These are phyloP conservation scores for Pachyrhizus erosus DNA, from an alignment of 306 rosid species.

Conservation along the genomic window DNA sequence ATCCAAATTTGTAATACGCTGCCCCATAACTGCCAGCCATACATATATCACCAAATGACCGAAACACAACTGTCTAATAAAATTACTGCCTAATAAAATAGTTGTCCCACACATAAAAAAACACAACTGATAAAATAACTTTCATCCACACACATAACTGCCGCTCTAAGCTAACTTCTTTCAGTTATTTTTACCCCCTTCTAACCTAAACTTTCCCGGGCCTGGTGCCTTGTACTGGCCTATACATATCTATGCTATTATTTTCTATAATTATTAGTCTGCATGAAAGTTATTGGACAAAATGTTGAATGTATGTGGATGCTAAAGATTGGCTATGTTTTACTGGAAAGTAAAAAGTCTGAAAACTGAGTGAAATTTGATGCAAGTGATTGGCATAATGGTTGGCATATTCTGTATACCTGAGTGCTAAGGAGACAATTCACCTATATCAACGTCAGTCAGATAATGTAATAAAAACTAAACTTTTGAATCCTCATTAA, in stretches of 20 bases:
- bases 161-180: no score
- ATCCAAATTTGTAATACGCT: no score
- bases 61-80: no score
- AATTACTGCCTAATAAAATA: no score
- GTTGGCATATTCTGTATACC: neutral
- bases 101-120: no score
- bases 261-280: neutral
- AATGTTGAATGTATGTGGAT: slow-evolving; percentile 12
- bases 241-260: neutral
- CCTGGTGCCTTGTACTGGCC: no score
- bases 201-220: no score
- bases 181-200: no score
- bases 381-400: neutral
- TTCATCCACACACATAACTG: no score
- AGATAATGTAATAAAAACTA: slow-evolving; percentile 18
- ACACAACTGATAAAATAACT: no score
- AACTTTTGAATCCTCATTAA: slow-evolving; percentile 18
- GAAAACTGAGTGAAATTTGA: neutral
- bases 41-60: no score
- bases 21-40: no score
- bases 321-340: slow-evolving; percentile 1
- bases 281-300: slow-evolving; percentile 7
- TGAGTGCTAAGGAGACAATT: slow-evolving; percentile 11
- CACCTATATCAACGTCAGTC: neutral
- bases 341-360: neutral